Percentiles rank a stretch among this genome's conserved stretches.
Evolutionary conservation across 2,329 filamentous ascomycete genomes (phyloP).

Genomic region (Colletotrichum gloeosporioides): DNA sequence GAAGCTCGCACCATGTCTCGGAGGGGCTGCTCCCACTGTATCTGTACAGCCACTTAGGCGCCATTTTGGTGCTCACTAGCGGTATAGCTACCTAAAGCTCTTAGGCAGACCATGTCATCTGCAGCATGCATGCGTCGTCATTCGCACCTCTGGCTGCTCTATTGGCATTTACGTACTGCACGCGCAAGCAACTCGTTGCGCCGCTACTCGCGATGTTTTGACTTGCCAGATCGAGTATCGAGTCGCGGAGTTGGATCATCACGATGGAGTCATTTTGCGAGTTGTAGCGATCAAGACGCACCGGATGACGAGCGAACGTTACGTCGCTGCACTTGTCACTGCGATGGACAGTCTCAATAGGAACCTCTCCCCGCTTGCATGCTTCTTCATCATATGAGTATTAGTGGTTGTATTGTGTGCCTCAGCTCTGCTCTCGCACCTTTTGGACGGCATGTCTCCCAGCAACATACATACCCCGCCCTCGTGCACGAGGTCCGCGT

Average conservation of each 20-base stretch:
- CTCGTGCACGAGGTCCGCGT: background rate
- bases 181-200: constrained; percentile 17
- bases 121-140: constrained; percentile 23
- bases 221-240: background rate
- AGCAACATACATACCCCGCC: constrained; percentile 15
- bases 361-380: background rate
- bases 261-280: background rate
- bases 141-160: background rate
- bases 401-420: constrained; percentile 17
- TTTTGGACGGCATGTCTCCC: background rate
- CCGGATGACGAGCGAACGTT: background rate
- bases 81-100: constrained; percentile 12
- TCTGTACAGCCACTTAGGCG: constrained; percentile 8
- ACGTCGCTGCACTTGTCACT: background rate
- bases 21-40: constrained; percentile 17
- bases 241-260: background rate
- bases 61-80: background rate
- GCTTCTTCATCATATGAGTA: background rate
- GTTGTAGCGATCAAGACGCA: background rate
- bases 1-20: constrained; percentile 19
- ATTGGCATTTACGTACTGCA: constrained; percentile 8
- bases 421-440: constrained; percentile 6
- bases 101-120: constrained; percentile 18
- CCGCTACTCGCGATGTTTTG: background rate
- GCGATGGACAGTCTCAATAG: background rate